phyloP scores from a whole-genome alignment of 2,329 filamentous ascomycete genomes.

The Penicillium carneum region DNA sequence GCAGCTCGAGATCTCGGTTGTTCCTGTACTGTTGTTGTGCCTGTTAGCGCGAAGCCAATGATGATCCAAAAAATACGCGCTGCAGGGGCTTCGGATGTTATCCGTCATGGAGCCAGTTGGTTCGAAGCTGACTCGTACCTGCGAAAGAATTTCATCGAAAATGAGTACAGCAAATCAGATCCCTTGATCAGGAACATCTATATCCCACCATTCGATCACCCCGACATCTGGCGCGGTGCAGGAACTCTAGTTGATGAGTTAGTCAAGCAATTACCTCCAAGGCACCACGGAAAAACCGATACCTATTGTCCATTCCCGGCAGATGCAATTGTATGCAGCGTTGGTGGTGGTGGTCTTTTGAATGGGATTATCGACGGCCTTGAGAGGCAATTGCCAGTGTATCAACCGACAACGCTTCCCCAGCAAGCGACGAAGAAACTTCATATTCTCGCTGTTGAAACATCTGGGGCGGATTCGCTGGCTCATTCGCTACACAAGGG shows the following conservation, averaged over 20 bases:
- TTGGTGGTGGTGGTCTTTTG: constrained; percentile 79
- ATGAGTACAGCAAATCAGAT: constrained; percentile 15
- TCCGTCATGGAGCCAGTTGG: constrained; percentile 72
- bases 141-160: constrained; percentile 55
- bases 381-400: constrained; percentile 34
- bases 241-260: constrained; percentile 49
- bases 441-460: constrained; percentile 74
- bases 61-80: constrained; percentile 73
- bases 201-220: constrained; percentile 50
- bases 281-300: constrained; percentile 13
- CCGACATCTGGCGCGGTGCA: constrained; percentile 47
- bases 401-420: neutral
- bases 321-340: constrained; percentile 76
- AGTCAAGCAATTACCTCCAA: constrained; percentile 42
- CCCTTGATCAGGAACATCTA: constrained; percentile 39
- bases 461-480: constrained; percentile 73
- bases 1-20: constrained; percentile 70
- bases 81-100: constrained; percentile 68
- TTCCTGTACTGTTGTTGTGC: constrained; percentile 75
- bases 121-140: constrained; percentile 72
- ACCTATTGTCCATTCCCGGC: constrained; percentile 51
- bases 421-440: constrained; percentile 22
- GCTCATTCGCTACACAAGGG: constrained; percentile 63
- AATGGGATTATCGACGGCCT: constrained; percentile 75
- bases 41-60: constrained; percentile 65